Percentiles rank a stretch among this genome's conserved stretches.
phyloP scores from a whole-genome alignment of 2,329 filamentous ascomycete species.

The Colletotrichum shisoi region DNA sequence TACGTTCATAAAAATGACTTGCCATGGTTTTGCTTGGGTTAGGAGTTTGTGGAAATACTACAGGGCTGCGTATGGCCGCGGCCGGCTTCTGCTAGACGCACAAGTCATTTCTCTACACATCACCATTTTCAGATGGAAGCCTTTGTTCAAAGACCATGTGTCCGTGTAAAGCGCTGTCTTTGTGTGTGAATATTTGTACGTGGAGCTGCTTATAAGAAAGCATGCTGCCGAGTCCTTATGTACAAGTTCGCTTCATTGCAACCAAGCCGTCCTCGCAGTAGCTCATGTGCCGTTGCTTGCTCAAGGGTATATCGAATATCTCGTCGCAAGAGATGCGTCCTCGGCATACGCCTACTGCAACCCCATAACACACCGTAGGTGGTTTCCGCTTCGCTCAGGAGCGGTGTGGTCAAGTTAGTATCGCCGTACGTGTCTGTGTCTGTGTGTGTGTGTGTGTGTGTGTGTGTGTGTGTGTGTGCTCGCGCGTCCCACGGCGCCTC shows the following conservation, averaged over 20 bases:
- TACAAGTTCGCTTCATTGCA: slow-evolving; percentile 25
- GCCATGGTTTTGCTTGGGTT: neutral
- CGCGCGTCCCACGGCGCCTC: neutral
- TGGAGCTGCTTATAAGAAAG: slow-evolving; percentile 22
- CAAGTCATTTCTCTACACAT: neutral
- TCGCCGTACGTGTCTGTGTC: neutral
- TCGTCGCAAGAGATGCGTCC: slow-evolving; percentile 11
- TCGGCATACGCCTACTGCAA: neutral
- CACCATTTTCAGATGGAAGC: neutral
- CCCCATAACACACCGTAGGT: neutral
- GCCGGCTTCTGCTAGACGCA: neutral
- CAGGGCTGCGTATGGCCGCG: neutral
- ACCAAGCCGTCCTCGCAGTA: slow-evolving; percentile 1
- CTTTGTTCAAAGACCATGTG: no score
- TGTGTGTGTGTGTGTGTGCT: neutral
- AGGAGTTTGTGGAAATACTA: slow-evolving; percentile 8
- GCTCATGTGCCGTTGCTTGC: slow-evolving; percentile 24
- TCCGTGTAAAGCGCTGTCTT: slow-evolving; percentile 10
- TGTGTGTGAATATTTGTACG: slow-evolving; percentile 26
- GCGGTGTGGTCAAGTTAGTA: slow-evolving; percentile 2
- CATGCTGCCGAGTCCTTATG: slow-evolving; percentile 25
- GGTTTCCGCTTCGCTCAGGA: slow-evolving; percentile 4
- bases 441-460: no score
- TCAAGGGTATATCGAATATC: slow-evolving; percentile 38
- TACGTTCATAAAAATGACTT: no score